phyloP scores from a whole-genome alignment of 192 early-diverging fungal species.

The Phycomyces nitens region DNA sequence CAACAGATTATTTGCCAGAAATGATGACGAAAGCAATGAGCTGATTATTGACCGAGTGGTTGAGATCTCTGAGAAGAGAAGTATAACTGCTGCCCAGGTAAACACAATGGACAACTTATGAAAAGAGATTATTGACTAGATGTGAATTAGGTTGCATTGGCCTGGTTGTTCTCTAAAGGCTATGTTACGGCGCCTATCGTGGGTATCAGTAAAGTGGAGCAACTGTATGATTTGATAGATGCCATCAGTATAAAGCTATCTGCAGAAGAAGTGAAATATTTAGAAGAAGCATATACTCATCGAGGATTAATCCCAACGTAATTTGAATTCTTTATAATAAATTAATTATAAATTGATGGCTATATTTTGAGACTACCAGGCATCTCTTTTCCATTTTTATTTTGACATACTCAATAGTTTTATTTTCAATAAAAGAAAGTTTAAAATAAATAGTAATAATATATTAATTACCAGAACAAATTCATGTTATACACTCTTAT shows the following conservation, averaged over 20 bases:
- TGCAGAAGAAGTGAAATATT: slow-evolving; percentile 18
- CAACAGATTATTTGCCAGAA: neutral
- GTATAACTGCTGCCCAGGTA: slow-evolving; percentile 20
- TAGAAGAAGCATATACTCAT: slow-evolving; percentile 20
- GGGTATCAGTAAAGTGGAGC: slow-evolving; percentile 20
- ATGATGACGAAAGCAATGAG: slow-evolving; percentile 1
- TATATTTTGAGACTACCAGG: too few relatives aligned
- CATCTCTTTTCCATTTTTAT: too few relatives aligned
- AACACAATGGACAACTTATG: neutral
- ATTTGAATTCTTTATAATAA: neutral
- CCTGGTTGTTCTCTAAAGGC: slow-evolving; percentile 23
- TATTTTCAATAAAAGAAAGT: too few relatives aligned
- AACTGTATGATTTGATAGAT: slow-evolving; percentile 24
- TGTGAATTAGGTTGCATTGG: slow-evolving; percentile 12
- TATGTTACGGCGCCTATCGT: slow-evolving; percentile 22
- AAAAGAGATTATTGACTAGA: too few relatives aligned
- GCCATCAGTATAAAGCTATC: slow-evolving; percentile 18
- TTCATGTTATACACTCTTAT: too few relatives aligned
- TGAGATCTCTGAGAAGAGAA: slow-evolving; percentile 22
- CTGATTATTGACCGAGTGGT: slow-evolving; percentile 21
- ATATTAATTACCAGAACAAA: too few relatives aligned
- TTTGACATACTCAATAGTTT: too few relatives aligned
- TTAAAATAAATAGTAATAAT: too few relatives aligned
- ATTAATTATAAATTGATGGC: too few relatives aligned
- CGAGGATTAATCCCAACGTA: slow-evolving; percentile 6